Evolutionary conservation across 1,139 yeast species (phyloP).

Genomic region (Ogataea hybrid): DNA sequence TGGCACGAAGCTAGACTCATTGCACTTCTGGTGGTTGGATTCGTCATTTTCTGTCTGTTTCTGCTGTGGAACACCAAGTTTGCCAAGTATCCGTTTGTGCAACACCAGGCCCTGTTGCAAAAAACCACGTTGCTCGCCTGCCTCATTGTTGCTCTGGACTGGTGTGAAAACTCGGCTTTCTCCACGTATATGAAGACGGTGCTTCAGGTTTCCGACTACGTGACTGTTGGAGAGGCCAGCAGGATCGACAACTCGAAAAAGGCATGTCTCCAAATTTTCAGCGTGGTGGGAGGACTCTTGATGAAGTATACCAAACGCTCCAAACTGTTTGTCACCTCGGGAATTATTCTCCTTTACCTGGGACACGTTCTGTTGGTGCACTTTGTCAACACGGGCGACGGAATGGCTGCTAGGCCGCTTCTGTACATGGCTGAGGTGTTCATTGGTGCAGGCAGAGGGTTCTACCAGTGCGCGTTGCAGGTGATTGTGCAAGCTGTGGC

Average conservation of each 20-base stretch:
- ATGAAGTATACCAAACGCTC: conserved; percentile 5
- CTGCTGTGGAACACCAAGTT: no score
- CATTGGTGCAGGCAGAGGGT: no score
- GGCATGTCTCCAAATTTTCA: conserved; percentile 3
- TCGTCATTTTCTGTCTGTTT: no score
- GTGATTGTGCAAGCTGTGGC: no score
- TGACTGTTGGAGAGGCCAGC: conserved; percentile 5
- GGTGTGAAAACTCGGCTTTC: conserved; percentile 3
- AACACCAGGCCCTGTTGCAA: no score
- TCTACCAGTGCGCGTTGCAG: no score
- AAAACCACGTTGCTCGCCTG: neutral
- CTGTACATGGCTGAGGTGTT: no score
- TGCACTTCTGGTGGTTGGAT: no score
- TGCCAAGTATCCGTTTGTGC: no score
- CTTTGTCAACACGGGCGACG: no score
- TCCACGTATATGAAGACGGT: conserved; percentile 4
- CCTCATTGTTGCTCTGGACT: conserved; percentile 1
- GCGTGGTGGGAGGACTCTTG: conserved; percentile 2
- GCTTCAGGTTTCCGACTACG: conserved; percentile 4
- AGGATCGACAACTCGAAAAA: conserved; percentile 6
- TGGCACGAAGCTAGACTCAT: no score
- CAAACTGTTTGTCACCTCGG: neutral
- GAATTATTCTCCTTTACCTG: neutral
- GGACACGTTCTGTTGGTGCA: neutral
- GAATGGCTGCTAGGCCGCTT: no score